phyloP scores from a whole-genome alignment of 2,329 filamentous ascomycete species.

The Ceratocystiopsis brevicomis region DNA sequence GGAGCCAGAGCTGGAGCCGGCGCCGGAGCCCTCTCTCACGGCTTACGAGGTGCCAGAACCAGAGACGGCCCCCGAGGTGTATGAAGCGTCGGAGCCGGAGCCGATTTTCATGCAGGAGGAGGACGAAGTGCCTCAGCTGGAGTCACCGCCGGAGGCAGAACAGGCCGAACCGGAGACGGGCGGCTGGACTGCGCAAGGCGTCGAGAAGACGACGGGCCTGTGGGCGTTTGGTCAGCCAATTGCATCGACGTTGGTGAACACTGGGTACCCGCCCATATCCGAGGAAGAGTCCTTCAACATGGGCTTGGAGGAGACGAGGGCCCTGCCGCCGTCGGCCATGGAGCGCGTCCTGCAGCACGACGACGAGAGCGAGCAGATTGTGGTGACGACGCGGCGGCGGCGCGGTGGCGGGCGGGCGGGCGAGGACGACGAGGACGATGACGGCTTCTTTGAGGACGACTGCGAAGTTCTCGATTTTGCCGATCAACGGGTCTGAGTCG shows the following conservation, averaged over 20 bases:
- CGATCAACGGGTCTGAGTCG: conserved; percentile 40
- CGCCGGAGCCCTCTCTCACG: too few species aligned
- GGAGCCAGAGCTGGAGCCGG: too few species aligned
- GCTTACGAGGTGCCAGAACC: too few species aligned
- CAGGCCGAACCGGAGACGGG: too few species aligned
- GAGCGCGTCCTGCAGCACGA: conserved; percentile 39
- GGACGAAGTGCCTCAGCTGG: too few species aligned
- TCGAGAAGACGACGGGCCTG: conserved; percentile 7
- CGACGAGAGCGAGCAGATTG: conserved; percentile 48
- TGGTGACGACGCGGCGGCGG: conserved; percentile 64
- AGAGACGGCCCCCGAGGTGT: too few species aligned
- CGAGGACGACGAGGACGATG: conserved; percentile 27
- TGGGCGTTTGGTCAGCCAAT: conserved; percentile 46
- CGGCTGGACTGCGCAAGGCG: too few species aligned
- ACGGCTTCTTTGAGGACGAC: conserved; percentile 81
- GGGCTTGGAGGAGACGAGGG: conserved; percentile 34
- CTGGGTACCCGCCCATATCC: conserved; percentile 25
- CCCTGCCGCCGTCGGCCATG: conserved; percentile 43
- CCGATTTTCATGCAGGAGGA: too few species aligned
- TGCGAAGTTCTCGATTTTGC: conserved; percentile 85
- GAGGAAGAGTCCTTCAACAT: conserved; percentile 33
- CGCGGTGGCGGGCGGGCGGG: conserved; percentile 34
- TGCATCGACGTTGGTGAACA: conserved; percentile 29
- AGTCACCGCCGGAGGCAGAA: too few species aligned
- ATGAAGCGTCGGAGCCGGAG: too few species aligned